Base-by-base conservation (phyloP, 2,329 filamentous ascomycete genomes). In the Fusarium sp. region DNA sequence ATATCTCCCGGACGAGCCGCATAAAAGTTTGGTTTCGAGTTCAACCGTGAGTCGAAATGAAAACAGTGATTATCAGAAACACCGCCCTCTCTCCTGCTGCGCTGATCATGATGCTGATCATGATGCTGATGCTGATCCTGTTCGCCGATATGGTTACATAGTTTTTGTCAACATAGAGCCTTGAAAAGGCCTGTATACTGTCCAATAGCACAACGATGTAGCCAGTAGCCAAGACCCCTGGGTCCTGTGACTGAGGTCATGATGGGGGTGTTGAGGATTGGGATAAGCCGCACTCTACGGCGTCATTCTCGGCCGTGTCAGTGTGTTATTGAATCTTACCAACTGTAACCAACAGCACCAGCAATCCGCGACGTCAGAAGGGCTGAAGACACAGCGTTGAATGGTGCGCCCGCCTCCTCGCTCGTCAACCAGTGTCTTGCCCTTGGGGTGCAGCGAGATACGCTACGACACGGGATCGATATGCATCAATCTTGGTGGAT, bases 261-360 rank as follows among this genome's bases (percentile, higher is more conserved):
- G 48, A 58, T 56, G 63, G 47, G 52, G 62, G 55, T 47, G 34
- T 34, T 44, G 30, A 22, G 62, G 62, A 58, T 65, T 71, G 63
- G 70, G 68, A 61, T 74, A 73, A 65, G 58, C 62, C 61, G 68
- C 61, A 60, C 54, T 67, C 57, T 57, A 67, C 70, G 72, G 72
- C 69, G 60, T 69, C 60, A 75, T 66, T 74, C 68, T 74, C 70
- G 72, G 72, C 69, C 66, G 68, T 42, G 65, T 69, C 41, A 48
- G 48, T 55, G 67, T 71, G 48, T 62, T 61, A 60, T 70, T 69
- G 59, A 63, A 64, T 74, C 56, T 68, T 57, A 67, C 70, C 58
- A 51, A n/a, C 18, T 37, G 34, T n/a, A 12, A 37, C 34, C 34
- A 37, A n/a, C 34, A n/a, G 34, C 62, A 48, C 67, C 56, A 59